Evolutionary conservation across 306 rosid genomes (phyloP), one percentile per base, ranked within the genome.

Genomic region (Quercus rubra): DNA sequence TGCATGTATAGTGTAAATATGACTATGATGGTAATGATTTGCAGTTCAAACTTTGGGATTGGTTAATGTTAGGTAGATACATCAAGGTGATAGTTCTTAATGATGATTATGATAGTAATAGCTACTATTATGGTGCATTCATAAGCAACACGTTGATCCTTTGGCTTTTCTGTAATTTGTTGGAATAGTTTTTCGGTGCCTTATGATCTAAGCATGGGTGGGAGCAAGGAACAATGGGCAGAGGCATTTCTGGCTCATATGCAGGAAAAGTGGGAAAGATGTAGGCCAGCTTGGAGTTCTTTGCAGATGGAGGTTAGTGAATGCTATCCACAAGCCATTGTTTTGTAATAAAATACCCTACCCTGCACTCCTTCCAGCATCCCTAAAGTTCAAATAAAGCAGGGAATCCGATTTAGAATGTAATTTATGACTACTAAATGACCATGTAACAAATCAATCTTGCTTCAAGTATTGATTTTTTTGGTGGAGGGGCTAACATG

Each of bases 171-270:
- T 57, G 31, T 55, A 74, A 57, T 79, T 62, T 87, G 85, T 69
- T 52, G 76, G 46, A 83, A 77, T 82, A 92, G 96, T 67, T 94
- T 92, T 89, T 38, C 98, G 2, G 94, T 90, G 86, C 98, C 98
- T 33, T 94, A 84, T 43, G 92, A 86, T 69, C 83, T 92, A 62
- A 94, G 98, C 94, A 75, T 80, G 77, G 77, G 90, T 80, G 98
- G 90, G 86, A 80, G 86, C 73, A 89, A 82, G 68, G 97, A 94
- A 82, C 59, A 85, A 74, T 92, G 98, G 98, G 97, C 91, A 25
- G 84, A 81, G 84, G 82, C 82, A 41, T 89, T 85, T 83, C 73
- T 89, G 81, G 85, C 82, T 81, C 86, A 79, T 35, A 88, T 92
- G 92, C 85, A 74, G 74, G 81, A 83, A 25, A 94, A 89, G 82